phyloP scores from a whole-genome alignment of 2,329 filamentous ascomycete species.

The Amesomyces nigricolor region DNA sequence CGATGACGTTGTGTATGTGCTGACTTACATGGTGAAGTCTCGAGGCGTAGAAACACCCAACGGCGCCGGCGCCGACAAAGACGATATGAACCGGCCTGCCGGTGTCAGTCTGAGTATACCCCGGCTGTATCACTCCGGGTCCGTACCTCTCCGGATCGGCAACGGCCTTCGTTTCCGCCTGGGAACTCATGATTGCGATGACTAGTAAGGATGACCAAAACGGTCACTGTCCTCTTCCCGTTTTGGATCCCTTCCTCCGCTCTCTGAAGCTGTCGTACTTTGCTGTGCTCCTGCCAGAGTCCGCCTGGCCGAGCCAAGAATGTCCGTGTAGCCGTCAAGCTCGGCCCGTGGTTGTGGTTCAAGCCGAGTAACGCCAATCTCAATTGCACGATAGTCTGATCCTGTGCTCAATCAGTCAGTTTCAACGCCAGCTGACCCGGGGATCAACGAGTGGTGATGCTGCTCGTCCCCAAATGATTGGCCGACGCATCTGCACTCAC shows the following conservation, averaged over 20 bases:
- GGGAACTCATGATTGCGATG: not conserved
- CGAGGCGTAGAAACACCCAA: slow-evolving; percentile 68
- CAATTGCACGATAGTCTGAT: too few species aligned
- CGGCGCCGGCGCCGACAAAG: slow-evolving; percentile 65
- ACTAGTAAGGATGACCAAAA: too few species aligned
- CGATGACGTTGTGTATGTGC: not conserved
- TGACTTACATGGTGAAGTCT: slow-evolving; percentile 53
- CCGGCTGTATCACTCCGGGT: not conserved
- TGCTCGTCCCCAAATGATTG: too few species aligned
- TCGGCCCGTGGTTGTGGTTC: not conserved
- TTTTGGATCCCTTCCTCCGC: not conserved
- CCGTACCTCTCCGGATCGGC: slow-evolving; percentile 22
- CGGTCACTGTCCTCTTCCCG: not conserved
- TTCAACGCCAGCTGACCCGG: too few species aligned
- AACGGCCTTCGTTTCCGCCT: slow-evolving; percentile 13
- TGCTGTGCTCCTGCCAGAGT: not conserved
- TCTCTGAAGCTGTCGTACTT: not conserved
- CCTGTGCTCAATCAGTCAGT: too few species aligned
- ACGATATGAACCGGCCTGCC: slow-evolving; percentile 50
- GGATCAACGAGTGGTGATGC: too few species aligned
- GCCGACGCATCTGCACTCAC: too few species aligned
- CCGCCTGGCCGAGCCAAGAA: not conserved
- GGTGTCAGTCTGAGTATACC: slow-evolving; percentile 5
- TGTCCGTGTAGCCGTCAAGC: too few species aligned
- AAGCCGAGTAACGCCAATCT: not conserved